phyloP scores from a whole-genome alignment of 305 asterid genomes.

The Plantago rigida region DNA sequence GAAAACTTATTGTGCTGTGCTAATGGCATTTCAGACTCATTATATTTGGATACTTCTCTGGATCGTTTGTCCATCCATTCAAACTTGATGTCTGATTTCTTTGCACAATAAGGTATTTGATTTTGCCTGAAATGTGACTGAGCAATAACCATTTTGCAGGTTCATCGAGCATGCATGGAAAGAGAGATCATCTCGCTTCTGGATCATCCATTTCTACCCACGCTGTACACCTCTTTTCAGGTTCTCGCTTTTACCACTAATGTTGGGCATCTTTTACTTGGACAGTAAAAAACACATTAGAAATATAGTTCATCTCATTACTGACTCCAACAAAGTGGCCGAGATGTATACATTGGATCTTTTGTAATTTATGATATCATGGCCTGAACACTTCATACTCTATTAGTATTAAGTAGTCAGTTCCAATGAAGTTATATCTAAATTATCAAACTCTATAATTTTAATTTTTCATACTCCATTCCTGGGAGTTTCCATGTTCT shows the following conservation, averaged over 20 bases:
- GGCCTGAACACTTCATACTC: no score
- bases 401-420: no score
- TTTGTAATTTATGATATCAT: background rate
- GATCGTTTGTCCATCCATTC: background rate
- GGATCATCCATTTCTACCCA: conserved; percentile 97
- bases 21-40: background rate
- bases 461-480: conserved; percentile 8
- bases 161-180: conserved; percentile 91
- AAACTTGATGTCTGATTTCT: background rate
- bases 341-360: conserved; percentile 12
- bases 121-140: conserved; percentile 3
- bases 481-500: conserved; percentile 24
- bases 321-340: conserved; percentile 1
- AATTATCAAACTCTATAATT: background rate
- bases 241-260: conserved; percentile 31
- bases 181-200: conserved; percentile 80
- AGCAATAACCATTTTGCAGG: conserved; percentile 44
- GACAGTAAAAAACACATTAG: no score
- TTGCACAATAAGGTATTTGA: background rate
- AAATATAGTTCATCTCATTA: no score
- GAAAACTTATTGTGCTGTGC: background rate
- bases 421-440: no score
- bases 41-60: background rate
- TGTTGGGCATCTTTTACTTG: no score
- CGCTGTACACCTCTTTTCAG: conserved; percentile 88